Conservation (phyloP, 495 filamentous ascomycete species). For the Sabuloglossum arenarium region DNA sequence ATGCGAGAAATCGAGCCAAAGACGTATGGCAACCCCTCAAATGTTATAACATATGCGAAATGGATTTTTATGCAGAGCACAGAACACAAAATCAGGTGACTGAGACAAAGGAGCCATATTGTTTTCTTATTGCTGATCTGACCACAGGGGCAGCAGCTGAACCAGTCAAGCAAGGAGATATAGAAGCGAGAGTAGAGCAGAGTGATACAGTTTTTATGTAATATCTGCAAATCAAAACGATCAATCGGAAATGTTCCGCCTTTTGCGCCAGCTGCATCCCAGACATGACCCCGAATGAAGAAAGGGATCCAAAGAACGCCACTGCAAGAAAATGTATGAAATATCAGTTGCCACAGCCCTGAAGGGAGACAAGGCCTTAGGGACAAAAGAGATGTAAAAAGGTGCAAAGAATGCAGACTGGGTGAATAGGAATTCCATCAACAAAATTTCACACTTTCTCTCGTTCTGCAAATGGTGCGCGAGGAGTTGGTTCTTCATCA, state of each 20-base stretch:
- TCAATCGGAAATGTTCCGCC: background rate
- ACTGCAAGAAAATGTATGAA: background rate
- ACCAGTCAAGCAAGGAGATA: background rate
- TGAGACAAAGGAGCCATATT: background rate
- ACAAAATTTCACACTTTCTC: background rate
- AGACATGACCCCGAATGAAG: no score
- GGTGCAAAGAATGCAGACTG: background rate
- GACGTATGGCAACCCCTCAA: background rate
- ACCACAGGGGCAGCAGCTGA: background rate
- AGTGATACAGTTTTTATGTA: background rate
- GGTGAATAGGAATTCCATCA: background rate
- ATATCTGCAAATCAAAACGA: background rate
- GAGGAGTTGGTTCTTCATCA: slow-evolving; percentile 13
- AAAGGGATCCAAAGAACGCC: background rate
- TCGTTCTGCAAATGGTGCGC: slow-evolving; percentile 8
- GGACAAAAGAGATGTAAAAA: background rate
- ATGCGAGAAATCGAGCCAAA: background rate
- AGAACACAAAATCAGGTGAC: background rate
- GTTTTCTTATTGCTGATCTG: background rate
- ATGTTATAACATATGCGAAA: background rate
- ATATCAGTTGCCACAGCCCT: background rate
- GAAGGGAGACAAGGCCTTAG: background rate
- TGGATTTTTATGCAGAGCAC: background rate
- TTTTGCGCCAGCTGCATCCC: background rate
- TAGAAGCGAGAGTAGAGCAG: background rate